Evolutionary conservation across 805 yeast genomes (phyloP), one percentile per base, ranked within the genome.

Genomic region (Suhomyces prunicola): DNA sequence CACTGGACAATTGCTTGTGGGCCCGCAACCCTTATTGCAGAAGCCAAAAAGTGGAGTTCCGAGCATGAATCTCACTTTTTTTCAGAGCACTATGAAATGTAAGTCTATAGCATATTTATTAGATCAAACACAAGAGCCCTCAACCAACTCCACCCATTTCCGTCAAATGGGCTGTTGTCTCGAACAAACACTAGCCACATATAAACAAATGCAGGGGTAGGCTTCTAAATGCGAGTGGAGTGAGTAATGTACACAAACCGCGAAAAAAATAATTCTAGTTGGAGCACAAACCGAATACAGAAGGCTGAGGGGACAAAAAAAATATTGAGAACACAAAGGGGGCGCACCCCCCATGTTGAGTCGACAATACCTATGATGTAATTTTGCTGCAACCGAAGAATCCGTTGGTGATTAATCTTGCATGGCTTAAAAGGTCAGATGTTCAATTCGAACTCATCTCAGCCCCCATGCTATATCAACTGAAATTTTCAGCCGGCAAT

Each of bases 1-100:
- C 76, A 73, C 50, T 84, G 86, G 83, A 62, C 83, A 0, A 65
- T 84, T 15, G 77, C 84, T 1, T 84, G 89, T 68, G 90, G 90
- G 0, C 86, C 86, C 1, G 60, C 62, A 1, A 55, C 74, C 0
- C 63, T 85, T 55, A 73, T 80, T 41, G 47, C 51, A 1, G 79
- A 77, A 10, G 77, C 79, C 24, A 55, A 64, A 35, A 48, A 17
- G 2, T 70, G 81, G 70, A 77, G 83, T 0, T 61, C 57, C 0
- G 52, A 54, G 0, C 63, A 71, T 26, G 66, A 69, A 4, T 70
- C 78, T 17, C 67, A 73, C 29, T 74, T 69, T 48, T 72, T 74
- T 47, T 67, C 75, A 17, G 88, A 84, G 58, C 66, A 68, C 2
- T 82, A 78, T 55, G 66, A 64, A 39, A 64, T 68, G 70, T 68